Evolutionary conservation across 108 stramenopile genomes (phyloP).

Genomic region (Epithemia pelagica): DNA sequence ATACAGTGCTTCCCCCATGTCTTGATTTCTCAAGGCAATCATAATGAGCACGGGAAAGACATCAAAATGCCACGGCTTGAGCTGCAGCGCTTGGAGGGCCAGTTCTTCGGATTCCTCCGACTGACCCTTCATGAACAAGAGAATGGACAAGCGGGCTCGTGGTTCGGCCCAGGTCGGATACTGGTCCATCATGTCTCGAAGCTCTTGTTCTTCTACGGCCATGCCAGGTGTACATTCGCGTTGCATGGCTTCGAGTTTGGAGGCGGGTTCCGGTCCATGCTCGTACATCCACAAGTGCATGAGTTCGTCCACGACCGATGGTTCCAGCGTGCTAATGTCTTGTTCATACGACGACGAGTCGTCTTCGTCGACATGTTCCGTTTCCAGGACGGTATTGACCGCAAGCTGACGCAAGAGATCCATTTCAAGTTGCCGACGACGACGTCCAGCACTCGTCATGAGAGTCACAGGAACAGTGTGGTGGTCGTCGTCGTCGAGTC

Average conservation of each 20-base stretch:
- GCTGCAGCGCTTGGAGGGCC: background rate
- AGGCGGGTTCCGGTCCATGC: background rate
- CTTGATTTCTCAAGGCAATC: background rate
- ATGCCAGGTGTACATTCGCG: background rate
- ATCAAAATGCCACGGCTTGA: background rate
- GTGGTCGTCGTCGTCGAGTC: background rate
- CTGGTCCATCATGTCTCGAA: background rate
- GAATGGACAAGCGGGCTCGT: background rate
- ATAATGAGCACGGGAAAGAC: background rate
- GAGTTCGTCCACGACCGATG: background rate
- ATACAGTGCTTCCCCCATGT: background rate
- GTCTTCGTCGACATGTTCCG: background rate
- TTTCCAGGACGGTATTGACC: background rate
- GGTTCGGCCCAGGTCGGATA: background rate
- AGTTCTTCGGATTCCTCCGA: background rate
- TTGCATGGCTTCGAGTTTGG: background rate
- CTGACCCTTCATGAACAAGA: background rate
- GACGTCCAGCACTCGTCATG: background rate
- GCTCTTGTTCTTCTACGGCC: background rate
- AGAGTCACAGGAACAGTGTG: no score
- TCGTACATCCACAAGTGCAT: background rate
- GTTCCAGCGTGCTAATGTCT: background rate
- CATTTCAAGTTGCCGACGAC: background rate
- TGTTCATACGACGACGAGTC: no score
- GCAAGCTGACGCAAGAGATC: background rate